phyloP scores from a whole-genome alignment of 2,329 filamentous ascomycete species.

The Exophiala aquamarina region DNA sequence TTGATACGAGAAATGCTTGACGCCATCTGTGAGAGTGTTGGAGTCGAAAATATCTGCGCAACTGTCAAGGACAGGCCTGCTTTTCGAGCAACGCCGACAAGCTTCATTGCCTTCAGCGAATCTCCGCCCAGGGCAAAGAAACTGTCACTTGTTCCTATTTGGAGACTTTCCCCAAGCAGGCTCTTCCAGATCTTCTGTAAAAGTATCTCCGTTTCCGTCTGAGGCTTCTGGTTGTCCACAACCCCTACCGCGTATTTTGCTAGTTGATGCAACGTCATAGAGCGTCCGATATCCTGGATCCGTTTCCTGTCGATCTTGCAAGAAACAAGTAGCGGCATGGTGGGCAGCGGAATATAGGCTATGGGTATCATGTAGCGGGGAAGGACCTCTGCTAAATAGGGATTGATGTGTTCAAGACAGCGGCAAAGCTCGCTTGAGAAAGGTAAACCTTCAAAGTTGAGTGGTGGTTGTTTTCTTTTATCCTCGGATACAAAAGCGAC shows the following conservation, averaged over 20 bases:
- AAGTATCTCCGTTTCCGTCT: not conserved
- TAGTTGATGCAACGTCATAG: constrained; percentile 30
- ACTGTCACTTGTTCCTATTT: constrained; percentile 37
- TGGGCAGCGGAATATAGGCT: constrained; percentile 33
- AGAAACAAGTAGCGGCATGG: constrained; percentile 32
- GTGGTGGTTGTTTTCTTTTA: not conserved
- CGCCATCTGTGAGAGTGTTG: constrained; percentile 46
- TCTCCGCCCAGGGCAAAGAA: constrained; percentile 36
- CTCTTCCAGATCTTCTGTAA: constrained; percentile 33
- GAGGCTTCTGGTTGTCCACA: not conserved
- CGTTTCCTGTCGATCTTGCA: constrained; percentile 36
- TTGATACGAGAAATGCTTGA: constrained; percentile 8
- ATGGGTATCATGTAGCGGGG: constrained; percentile 37
- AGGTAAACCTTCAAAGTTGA: not conserved
- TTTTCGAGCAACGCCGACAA: constrained; percentile 28
- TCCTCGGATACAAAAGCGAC: constrained; percentile 42
- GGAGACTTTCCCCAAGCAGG: constrained; percentile 30
- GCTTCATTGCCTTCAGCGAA: constrained; percentile 33
- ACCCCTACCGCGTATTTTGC: constrained; percentile 30
- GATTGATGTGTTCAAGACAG: no score
- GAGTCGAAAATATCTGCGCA: constrained; percentile 35
- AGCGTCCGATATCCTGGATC: constrained; percentile 22
- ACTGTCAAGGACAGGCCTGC: constrained; percentile 27
- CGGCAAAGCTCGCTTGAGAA: constrained; percentile 5
- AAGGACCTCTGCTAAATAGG: no score